Conservation (phyloP, 352 stramenopile species). For the Phytopythium aichiense region DNA sequence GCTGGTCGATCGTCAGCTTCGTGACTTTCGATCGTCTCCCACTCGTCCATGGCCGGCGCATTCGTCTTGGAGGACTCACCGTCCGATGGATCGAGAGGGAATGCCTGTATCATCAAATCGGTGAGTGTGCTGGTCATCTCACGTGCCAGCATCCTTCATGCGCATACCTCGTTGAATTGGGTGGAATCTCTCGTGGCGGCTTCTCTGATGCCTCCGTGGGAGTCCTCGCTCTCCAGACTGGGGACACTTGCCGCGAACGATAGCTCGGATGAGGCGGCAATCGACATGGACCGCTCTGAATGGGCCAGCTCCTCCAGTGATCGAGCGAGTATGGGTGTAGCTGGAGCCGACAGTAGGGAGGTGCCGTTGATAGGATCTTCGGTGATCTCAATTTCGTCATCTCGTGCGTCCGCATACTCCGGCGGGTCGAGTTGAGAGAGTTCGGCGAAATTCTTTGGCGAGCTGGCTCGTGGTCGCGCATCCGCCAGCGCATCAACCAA, state of each 20-base stretch:
- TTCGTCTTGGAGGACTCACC: background rate
- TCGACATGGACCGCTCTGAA: constrained; percentile 20
- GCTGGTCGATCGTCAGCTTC: background rate
- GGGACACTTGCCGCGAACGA: constrained; percentile 41
- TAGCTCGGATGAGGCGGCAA: constrained; percentile 36
- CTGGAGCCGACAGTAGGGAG: background rate
- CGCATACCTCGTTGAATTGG: background rate
- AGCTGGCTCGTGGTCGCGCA: background rate
- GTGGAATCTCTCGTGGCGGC: background rate
- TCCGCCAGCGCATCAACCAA: background rate
- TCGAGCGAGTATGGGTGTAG: background rate
- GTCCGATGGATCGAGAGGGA: background rate
- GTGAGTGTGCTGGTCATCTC: background rate
- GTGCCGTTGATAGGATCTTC: constrained; percentile 1
- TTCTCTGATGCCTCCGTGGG: constrained; percentile 7
- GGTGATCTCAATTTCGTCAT: background rate
- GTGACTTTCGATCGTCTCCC: background rate
- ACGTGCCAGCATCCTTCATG: background rate
- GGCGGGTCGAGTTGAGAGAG: background rate
- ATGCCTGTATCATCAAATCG: background rate
- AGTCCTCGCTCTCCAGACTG: constrained; percentile 30
- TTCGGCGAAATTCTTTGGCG: background rate
- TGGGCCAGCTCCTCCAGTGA: background rate
- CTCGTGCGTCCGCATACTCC: background rate
- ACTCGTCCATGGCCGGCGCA: background rate